Percentiles rank a stretch among this genome's conserved stretches.
phyloP scores from a whole-genome alignment of 2,329 filamentous ascomycete genomes.

The Alternaria solani region DNA sequence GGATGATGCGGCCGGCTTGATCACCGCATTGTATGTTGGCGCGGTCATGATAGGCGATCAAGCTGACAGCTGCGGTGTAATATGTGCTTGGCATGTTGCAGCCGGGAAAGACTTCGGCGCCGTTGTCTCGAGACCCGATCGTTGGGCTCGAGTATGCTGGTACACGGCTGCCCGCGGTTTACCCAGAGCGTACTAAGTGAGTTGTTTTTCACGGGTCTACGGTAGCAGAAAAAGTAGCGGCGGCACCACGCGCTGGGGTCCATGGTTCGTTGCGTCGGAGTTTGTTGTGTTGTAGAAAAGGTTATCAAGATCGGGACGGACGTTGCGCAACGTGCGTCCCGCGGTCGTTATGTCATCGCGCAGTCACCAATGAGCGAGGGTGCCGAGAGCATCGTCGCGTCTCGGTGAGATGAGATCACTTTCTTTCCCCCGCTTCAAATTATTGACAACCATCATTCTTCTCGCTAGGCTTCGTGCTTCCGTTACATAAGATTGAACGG shows the following conservation, averaged over 20 bases:
- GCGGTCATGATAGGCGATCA: background rate
- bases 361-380: background rate
- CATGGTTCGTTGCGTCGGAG: background rate
- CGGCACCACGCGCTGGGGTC: background rate
- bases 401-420: background rate
- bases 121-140: constrained; percentile 6
- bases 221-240: background rate
- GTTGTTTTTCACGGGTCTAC: background rate
- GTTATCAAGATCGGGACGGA: background rate
- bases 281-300: background rate
- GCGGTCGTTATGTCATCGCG: background rate
- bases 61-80: background rate
- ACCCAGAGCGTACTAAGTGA: background rate
- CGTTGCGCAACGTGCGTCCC: background rate
- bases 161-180: background rate
- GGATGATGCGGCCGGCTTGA: background rate
- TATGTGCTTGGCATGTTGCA: background rate
- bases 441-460: background rate
- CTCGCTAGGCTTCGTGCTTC: background rate
- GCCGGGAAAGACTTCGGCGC: constrained; percentile 4
- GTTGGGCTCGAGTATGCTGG: background rate
- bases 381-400: background rate
- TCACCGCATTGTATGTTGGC: background rate
- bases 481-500: no score
- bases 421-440: background rate